phyloP scores from a whole-genome alignment of 148 eudicot genomes.

The Oxyria digyna region DNA sequence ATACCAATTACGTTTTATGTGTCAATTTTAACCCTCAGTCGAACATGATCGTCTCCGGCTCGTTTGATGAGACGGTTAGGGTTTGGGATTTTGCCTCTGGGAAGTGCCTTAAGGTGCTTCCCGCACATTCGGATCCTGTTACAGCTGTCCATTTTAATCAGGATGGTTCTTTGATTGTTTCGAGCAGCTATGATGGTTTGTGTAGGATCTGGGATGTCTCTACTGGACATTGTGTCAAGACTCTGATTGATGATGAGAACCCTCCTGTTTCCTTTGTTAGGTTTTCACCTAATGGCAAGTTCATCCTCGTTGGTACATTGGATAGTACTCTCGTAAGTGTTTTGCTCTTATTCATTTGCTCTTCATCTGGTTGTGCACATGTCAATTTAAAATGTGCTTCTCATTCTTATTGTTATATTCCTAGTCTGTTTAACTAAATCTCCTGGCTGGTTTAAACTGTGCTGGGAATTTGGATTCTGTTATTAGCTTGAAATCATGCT shows the following conservation, averaged over 20 bases:
- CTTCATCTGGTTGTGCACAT: background rate
- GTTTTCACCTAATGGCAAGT: slow-evolving; percentile 95
- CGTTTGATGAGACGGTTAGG: slow-evolving; percentile 87
- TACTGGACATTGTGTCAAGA: slow-evolving; percentile 95
- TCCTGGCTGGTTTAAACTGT: background rate
- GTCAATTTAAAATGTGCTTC: background rate
- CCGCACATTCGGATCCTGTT: slow-evolving; percentile 92
- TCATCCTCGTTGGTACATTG: slow-evolving; percentile 76
- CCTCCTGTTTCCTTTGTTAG: slow-evolving; percentile 84
- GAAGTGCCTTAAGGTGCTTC: slow-evolving; percentile 63
- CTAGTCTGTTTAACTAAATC: background rate
- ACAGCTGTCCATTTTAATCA: slow-evolving; percentile 63
- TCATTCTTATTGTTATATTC: background rate
- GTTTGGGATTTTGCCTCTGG: slow-evolving; percentile 89
- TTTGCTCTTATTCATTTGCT: background rate
- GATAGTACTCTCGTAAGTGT: slow-evolving; percentile 76
- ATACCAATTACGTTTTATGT: slow-evolving; percentile 79
- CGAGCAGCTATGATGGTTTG: slow-evolving; percentile 83
- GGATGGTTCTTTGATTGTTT: slow-evolving; percentile 71
- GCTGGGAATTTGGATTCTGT: background rate
- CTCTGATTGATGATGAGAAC: slow-evolving; percentile 85
- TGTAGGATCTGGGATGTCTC: slow-evolving; percentile 92
- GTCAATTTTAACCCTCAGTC: slow-evolving; percentile 67
- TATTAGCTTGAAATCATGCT: background rate
- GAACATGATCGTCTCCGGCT: slow-evolving; percentile 66